Evolutionary conservation across 768 basidiomycete genomes (phyloP).

Genomic region (Kwoniella sp.): DNA sequence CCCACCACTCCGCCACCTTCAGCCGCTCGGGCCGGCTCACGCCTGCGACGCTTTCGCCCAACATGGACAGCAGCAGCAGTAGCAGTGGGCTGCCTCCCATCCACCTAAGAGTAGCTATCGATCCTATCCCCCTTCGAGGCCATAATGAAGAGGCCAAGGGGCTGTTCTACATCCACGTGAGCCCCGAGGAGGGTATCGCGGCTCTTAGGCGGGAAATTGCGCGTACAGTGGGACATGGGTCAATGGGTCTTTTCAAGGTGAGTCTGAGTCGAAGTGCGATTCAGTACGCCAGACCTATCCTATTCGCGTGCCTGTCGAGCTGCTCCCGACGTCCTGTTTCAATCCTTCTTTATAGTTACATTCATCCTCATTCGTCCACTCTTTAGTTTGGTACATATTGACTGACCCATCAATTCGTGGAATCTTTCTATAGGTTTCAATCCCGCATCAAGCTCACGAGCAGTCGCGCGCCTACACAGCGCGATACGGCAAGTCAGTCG

Average conservation of each 20-base stretch:
- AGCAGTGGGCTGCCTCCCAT: not conserved
- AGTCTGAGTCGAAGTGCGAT: conserved; percentile 2
- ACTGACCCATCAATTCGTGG: not conserved
- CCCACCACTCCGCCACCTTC: not conserved
- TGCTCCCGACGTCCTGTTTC: too few relatives aligned
- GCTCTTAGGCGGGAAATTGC: conserved; percentile 30
- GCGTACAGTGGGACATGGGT: conserved; percentile 25
- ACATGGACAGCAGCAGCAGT: not conserved
- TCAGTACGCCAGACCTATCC: not conserved
- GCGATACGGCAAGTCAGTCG: conserved; percentile 32
- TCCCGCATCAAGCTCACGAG: conserved; percentile 44
- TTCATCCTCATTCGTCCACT: too few relatives aligned
- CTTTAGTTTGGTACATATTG: not conserved
- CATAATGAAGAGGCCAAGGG: conserved; percentile 17
- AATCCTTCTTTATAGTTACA: too few relatives aligned
- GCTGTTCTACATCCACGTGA: conserved; percentile 37
- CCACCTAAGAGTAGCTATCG: conserved; percentile 35
- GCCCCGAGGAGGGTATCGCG: conserved; percentile 32
- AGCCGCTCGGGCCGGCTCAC: not conserved
- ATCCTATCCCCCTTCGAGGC: conserved; percentile 13
- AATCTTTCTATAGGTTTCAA: conserved; percentile 35
- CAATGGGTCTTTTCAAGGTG: conserved; percentile 51
- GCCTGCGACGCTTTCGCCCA: not conserved
- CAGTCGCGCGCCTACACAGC: conserved; percentile 42
- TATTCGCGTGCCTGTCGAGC: not conserved